Percentiles rank a stretch among this genome's conserved stretches.
These are phyloP conservation scores for Oryza rufipogon DNA, from an alignment of 176 grass and related monocot genomes.

Conservation along the genomic window DNA sequence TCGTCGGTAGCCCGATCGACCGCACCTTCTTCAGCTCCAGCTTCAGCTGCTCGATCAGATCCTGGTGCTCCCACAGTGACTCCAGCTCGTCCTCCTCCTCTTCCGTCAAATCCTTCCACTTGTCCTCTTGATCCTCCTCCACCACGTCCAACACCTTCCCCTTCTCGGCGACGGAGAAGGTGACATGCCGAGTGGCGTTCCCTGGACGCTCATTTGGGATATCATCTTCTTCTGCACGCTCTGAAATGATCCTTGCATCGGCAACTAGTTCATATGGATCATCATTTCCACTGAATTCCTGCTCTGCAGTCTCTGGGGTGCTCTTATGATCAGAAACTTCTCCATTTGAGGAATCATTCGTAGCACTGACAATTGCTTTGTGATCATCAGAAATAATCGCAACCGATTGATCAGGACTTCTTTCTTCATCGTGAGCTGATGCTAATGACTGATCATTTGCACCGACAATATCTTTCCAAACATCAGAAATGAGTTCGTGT, in stretches of 20 bases:
- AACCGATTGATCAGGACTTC: neutral
- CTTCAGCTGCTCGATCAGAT: constrained; percentile 93
- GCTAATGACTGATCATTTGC: constrained; percentile 5
- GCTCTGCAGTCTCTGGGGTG: constrained; percentile 23
- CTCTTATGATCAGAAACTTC: neutral
- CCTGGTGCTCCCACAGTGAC: constrained; percentile 94
- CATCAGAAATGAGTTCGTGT: constrained; percentile 38
- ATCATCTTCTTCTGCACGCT: neutral
- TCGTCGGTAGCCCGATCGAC: constrained; percentile 71
- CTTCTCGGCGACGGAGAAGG: constrained; percentile 43
- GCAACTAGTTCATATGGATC: neutral
- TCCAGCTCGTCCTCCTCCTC: constrained; percentile 86
- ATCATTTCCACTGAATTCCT: constrained; percentile 35
- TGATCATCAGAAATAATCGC: neutral
- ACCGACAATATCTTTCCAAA: constrained; percentile 41
- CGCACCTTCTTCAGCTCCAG: constrained; percentile 87
- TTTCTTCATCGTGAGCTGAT: neutral
- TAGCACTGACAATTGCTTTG: constrained; percentile 22
- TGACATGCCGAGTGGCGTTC: constrained; percentile 34
- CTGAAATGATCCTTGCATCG: constrained; percentile 8
- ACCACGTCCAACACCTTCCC: constrained; percentile 37
- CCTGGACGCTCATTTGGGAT: neutral
- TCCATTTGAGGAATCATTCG: constrained; percentile 22
- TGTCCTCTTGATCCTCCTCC: constrained; percentile 38
- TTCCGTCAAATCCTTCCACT: constrained; percentile 64